Base-by-base conservation (phyloP, 1,139 yeast genomes). In the Eremothecium coryli region DNA sequence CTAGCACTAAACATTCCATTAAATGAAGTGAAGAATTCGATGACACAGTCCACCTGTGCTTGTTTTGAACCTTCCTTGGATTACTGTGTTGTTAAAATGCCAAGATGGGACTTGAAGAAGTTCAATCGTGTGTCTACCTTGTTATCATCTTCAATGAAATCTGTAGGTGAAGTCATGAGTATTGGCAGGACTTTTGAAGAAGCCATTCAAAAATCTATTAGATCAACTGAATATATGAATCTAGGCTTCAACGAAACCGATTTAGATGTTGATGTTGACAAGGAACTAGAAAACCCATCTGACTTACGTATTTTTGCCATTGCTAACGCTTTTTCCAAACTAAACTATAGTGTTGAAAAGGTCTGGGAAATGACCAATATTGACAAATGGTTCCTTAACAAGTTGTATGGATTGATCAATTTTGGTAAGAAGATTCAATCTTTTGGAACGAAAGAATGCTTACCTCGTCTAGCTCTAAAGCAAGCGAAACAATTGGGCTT, bases 111-210 rank as follows among this genome's bases (percentile, higher is more conserved):
- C 65, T 73, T 90, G 64, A 81, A 84, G 70, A 90, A 90, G 66
- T 90, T 90, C 65, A 84, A 90, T 45, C 75, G 95, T 61, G 98
- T 90, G 35, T 81, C 93, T 33, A 76, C 88, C 38, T 72, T 80
- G 54, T 72, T 90, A 52, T 81, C 93, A 24, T 88, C 97, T 4
- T 78, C 95, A 29, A 90, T 90, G 98, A 90, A 90, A 65, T 86
- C 96, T 46, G 98, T 90, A 42, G 98, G 98, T 69, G 98, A 90
- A 64, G 98, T 90, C 39, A 90, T 90, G 98, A 74, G 93, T 45
- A 86, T 90, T 60, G 98, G 98, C 58, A 75, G 98, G 64, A 90
- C 95, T 11, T 90, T 90, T 50, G 98, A 90, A 64, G 98, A 90
- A 62, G 95, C 98, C 26, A 84, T 90, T 45, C 98, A 90, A 66